Base-by-base conservation (phyloP, 2,329 filamentous ascomycete genomes). In the Fusarium penzigii region DNA sequence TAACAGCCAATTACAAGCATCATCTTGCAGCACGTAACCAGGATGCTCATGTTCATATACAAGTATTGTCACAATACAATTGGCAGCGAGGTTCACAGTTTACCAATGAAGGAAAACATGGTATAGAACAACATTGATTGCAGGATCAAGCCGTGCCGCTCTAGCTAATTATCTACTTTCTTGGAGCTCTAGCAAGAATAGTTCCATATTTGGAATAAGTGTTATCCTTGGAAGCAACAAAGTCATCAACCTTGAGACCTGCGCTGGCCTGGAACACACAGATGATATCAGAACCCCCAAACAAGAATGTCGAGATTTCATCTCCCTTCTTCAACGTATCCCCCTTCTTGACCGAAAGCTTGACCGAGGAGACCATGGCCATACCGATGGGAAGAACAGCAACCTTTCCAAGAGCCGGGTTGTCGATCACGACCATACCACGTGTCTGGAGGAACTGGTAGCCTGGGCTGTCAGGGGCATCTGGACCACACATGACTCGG, bases 371-470 rank as follows among this genome's bases (percentile, higher is more conserved):
- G 1, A 78, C 70, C 29, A 72, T 68, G 5, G 72, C 74, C 74
- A 77, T 78, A 9, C 74, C 74, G 47, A 77, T 72, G 1, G 74
- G 74, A 25, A 78, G 47, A 16, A 77, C 65, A 2, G 72, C 75
- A 6, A 77, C 73, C 16, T 68, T 56, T 2, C 74, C 72, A 12
- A 70, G 45, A 12, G 58, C 51, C 0, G 65, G 54, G 6, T 68
- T 72, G 1, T 76, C 66, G 12, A 77, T 70, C n/a, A 77, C 49
- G 2, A 76, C 55, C 17, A 72, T 49, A 2, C 73, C 74, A 3
- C 73, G 62, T 3, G 68, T 68, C 55, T 75, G 73, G 6, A 68
- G 55, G 50, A 72, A 76, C 53, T 76, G 73, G 47, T 75, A 75
- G 0, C 72, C 73, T 1, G 71, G 61, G 4, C 39, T 61, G 49